A percentile compares a stretch with the other conserved stretches of the same genome.
Evolutionary conservation across 495 filamentous ascomycete genomes (phyloP).

Genomic region (Aspergillus cavernicola): DNA sequence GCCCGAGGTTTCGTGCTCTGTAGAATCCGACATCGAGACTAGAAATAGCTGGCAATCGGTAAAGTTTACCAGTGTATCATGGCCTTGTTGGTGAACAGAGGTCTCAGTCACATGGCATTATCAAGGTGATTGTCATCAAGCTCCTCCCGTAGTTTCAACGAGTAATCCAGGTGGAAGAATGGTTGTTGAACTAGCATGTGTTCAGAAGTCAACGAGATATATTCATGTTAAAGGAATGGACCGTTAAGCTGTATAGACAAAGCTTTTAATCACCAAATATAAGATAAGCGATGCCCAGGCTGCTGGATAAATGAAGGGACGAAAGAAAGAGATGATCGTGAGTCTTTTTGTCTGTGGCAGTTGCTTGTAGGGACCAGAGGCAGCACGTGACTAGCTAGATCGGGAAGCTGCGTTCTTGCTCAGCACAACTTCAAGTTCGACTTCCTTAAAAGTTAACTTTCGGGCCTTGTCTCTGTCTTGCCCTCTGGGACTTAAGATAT

Average conservation of each 20-base stretch:
- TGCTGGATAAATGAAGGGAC: background rate
- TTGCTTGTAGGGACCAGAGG: background rate
- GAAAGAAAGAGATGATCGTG: background rate
- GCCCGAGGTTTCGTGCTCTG: background rate
- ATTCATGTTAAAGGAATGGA: slow-evolving; percentile 1
- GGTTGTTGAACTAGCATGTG: background rate
- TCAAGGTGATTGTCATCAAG: background rate
- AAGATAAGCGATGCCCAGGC: background rate
- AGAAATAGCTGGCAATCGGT: background rate
- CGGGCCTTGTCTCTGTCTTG: background rate
- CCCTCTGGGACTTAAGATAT: background rate
- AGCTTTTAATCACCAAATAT: background rate
- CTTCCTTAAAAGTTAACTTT: background rate
- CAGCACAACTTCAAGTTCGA: background rate
- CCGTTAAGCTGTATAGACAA: background rate
- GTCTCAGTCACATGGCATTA: background rate
- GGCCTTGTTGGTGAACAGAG: background rate
- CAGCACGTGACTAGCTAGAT: slow-evolving; percentile 8
- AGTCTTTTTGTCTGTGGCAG: background rate
- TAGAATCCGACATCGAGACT: background rate
- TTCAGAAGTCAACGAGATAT: slow-evolving; percentile 3
- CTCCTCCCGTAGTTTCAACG: background rate
- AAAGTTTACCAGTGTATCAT: background rate
- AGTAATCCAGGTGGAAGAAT: background rate
- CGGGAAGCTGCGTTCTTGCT: slow-evolving; percentile 5